Percentiles rank a stretch among this genome's conserved stretches.
Evolutionary conservation across 2,329 filamentous ascomycete species (phyloP).

Genomic region (Tolypocladium ophioglossoides): DNA sequence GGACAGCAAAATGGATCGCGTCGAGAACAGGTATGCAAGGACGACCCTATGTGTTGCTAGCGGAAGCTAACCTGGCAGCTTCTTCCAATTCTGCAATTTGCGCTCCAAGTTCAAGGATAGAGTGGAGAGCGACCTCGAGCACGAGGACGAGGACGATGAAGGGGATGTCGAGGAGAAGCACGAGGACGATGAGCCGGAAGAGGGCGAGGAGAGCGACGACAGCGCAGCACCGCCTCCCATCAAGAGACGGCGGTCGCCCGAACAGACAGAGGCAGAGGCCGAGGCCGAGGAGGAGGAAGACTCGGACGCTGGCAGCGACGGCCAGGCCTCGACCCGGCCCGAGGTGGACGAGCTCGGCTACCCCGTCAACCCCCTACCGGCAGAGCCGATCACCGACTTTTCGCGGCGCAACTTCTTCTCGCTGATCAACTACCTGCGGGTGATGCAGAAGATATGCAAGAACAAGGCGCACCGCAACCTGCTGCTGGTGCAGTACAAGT

Average conservation of each 20-base stretch:
- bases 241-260: conserved; percentile 41
- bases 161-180: conserved; percentile 20
- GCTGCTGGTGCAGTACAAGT: conserved; percentile 91
- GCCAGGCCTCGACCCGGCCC: conserved; percentile 30
- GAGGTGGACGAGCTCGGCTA: conserved; percentile 83
- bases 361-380: conserved; percentile 58
- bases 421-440: conserved; percentile 85
- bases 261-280: conserved; percentile 12
- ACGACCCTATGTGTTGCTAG: background rate
- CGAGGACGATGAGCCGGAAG: conserved; percentile 13
- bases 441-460: conserved; percentile 96
- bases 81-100: conserved; percentile 81
- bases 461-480: conserved; percentile 91
- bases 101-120: conserved; percentile 42
- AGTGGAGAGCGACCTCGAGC: conserved; percentile 15
- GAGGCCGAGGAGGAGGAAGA: conserved; percentile 15
- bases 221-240: conserved; percentile 83
- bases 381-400: conserved; percentile 75
- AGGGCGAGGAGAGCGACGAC: conserved; percentile 49
- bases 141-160: conserved; percentile 11
- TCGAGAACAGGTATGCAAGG: conserved; percentile 60
- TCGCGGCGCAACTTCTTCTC: conserved; percentile 94
- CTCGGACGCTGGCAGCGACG: conserved; percentile 18
- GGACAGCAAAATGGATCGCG: conserved; percentile 72
- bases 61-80: conserved; percentile 38